Evolutionary conservation across 139 green algal species (phyloP).

Genomic region (Mychonastes homosphaera): DNA sequence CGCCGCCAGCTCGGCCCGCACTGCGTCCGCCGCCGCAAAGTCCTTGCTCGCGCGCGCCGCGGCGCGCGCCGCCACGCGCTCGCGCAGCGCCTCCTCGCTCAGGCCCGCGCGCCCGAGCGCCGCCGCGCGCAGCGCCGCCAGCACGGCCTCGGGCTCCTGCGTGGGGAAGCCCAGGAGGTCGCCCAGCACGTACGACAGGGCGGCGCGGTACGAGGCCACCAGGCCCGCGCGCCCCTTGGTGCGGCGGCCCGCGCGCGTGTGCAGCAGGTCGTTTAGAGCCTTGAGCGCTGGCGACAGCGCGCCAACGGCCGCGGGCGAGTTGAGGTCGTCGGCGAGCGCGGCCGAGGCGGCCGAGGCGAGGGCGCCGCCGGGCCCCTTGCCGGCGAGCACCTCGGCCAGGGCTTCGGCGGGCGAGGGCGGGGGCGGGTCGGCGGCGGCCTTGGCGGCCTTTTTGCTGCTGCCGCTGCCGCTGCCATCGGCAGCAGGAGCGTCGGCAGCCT

Average conservation of each 20-base stretch:
- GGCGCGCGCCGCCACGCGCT: slow-evolving; percentile 8
- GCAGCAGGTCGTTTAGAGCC: slow-evolving; percentile 47
- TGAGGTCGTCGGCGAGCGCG: slow-evolving; percentile 79
- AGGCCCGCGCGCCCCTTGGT: slow-evolving; percentile 23
- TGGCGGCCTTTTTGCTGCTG: background rate
- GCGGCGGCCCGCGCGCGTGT: slow-evolving; percentile 53
- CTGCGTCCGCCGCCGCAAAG: slow-evolving; percentile 56
- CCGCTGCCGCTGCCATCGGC: background rate
- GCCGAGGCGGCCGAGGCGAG: background rate
- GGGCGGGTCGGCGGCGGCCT: background rate
- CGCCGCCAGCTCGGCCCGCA: slow-evolving; percentile 41
- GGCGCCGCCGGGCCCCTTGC: background rate
- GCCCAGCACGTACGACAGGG: slow-evolving; percentile 12
- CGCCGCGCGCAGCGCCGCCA: slow-evolving; percentile 51
- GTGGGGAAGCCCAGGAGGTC: slow-evolving; percentile 35
- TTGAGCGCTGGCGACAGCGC: slow-evolving; percentile 71
- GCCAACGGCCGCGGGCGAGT: slow-evolving; percentile 64
- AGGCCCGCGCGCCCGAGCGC: slow-evolving; percentile 61
- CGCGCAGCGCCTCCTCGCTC: slow-evolving; percentile 49
- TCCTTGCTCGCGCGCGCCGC: slow-evolving; percentile 64
- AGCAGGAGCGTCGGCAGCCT: slow-evolving; percentile 13
- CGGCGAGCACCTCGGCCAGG: background rate
- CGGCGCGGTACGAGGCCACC: background rate
- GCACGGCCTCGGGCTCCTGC: slow-evolving; percentile 4
- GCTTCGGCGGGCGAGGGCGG: slow-evolving; percentile 1